These are phyloP conservation scores for Lyophyllum semitale DNA, from an alignment of 768 basidiomycete genomes.

Conservation along the genomic window DNA sequence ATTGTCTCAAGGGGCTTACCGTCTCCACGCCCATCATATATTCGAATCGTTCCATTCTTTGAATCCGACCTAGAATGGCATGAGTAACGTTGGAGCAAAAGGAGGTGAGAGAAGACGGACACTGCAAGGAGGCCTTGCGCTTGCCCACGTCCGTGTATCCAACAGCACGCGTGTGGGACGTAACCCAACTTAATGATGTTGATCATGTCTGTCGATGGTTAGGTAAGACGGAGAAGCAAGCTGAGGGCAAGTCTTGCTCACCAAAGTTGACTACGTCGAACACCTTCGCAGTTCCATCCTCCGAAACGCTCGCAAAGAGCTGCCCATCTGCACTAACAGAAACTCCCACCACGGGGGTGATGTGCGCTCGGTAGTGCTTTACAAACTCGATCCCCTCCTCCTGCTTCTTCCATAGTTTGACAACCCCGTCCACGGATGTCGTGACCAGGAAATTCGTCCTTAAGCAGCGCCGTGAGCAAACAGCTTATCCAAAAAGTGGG, in stretches of 20 bases:
- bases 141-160: slow-evolving; percentile 90
- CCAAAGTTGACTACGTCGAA: slow-evolving; percentile 99
- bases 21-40: slow-evolving; percentile 92
- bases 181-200: slow-evolving; percentile 93
- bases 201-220: slow-evolving; percentile 81
- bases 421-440: slow-evolving; percentile 90
- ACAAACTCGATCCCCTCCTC: slow-evolving; percentile 95
- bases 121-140: slow-evolving; percentile 88
- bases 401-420: slow-evolving; percentile 99
- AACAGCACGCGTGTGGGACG: slow-evolving; percentile 86
- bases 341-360: slow-evolving; percentile 75
- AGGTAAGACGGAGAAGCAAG: slow-evolving; percentile 1
- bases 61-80: slow-evolving; percentile 68
- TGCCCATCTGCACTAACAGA: slow-evolving; percentile 91
- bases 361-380: slow-evolving; percentile 94
- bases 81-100: slow-evolving; percentile 11
- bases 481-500: neutral
- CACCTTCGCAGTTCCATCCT: slow-evolving; percentile 90
- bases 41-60: slow-evolving; percentile 68
- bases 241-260: slow-evolving; percentile 36
- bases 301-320: slow-evolving; percentile 87
- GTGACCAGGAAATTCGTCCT: slow-evolving; percentile 95
- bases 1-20: slow-evolving; percentile 77
- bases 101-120: slow-evolving; percentile 40
- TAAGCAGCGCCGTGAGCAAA: neutral